Evolutionary conservation across 176 grass and related monocot species (phyloP).

Genomic region (Microstegium vimineum): DNA sequence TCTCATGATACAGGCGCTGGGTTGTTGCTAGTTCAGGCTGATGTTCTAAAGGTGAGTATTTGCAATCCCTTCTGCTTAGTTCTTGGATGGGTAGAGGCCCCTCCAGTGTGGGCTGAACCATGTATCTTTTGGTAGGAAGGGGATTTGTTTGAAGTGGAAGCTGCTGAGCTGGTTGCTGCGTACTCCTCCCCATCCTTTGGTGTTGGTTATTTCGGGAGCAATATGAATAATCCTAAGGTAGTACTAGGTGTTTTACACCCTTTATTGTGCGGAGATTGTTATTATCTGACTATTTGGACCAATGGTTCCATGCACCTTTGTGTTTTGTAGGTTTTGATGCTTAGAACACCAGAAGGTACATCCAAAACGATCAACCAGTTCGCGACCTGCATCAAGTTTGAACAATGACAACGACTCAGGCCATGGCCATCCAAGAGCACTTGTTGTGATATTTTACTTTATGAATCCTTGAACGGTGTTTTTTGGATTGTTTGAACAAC

Average conservation of each 20-base stretch:
- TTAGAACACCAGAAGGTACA: slow-evolving; percentile 31
- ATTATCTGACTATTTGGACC: not conserved
- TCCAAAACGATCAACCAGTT: slow-evolving; percentile 50
- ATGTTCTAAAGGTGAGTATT: slow-evolving; percentile 54
- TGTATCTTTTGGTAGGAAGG: slow-evolving; percentile 33
- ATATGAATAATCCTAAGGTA: slow-evolving; percentile 77
- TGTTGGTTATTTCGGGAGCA: slow-evolving; percentile 72
- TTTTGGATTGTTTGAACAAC: not conserved
- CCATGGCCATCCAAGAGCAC: not conserved
- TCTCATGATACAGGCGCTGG: slow-evolving; percentile 71
- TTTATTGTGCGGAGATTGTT: not conserved
- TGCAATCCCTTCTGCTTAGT: not conserved
- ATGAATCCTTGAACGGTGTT: not conserved
- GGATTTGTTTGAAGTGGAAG: slow-evolving; percentile 39
- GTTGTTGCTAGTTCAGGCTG: slow-evolving; percentile 79
- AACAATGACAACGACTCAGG: not conserved
- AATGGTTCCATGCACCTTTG: not conserved
- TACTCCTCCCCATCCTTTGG: slow-evolving; percentile 87
- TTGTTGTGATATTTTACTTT: not conserved
- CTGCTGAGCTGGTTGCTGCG: slow-evolving; percentile 68
- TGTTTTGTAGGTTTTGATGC: slow-evolving; percentile 52
- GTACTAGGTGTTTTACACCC: not conserved
- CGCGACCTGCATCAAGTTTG: slow-evolving; percentile 47
- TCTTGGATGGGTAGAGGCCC: not conserved
- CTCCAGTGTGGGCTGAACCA: not conserved